phyloP scores from a whole-genome alignment of 345 rosid genomes.

The Acer yangbiense region DNA sequence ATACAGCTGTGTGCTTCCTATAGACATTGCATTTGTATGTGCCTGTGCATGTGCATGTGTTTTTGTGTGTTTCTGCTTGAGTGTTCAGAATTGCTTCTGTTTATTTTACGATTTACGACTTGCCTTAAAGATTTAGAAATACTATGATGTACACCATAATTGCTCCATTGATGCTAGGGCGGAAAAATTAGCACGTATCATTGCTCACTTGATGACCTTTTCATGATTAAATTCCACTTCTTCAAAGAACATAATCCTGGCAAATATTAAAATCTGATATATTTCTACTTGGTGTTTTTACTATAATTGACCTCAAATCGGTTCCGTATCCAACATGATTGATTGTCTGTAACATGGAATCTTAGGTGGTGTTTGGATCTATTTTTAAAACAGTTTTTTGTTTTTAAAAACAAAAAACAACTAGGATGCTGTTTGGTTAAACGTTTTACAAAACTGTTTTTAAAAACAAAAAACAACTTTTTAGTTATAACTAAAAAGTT shows the following conservation, averaged over 20 bases:
- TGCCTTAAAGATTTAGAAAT: neutral
- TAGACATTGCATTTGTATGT: neutral
- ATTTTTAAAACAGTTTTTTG: too few relatives aligned
- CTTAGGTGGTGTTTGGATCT: too few relatives aligned
- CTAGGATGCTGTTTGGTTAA: too few relatives aligned
- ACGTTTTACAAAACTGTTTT: too few relatives aligned
- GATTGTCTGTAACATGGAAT: neutral
- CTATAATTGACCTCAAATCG: neutral
- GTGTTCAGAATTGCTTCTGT: constrained; percentile 1
- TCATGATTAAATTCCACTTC: neutral
- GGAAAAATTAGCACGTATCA: neutral
- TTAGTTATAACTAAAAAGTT: too few relatives aligned
- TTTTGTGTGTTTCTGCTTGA: neutral
- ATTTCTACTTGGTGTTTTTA: neutral
- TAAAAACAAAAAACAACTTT: too few relatives aligned
- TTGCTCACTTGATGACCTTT: neutral
- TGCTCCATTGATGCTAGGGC: neutral
- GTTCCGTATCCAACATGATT: neutral
- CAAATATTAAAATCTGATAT: neutral
- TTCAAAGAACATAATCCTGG: neutral
- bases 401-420: too few relatives aligned
- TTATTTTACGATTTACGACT: neutral
- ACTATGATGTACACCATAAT: neutral
- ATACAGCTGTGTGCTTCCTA: neutral
- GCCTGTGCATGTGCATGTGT: neutral